Conservation (phyloP, 129 eudicot genomes). For the Centrapalus pauciflorus region DNA sequence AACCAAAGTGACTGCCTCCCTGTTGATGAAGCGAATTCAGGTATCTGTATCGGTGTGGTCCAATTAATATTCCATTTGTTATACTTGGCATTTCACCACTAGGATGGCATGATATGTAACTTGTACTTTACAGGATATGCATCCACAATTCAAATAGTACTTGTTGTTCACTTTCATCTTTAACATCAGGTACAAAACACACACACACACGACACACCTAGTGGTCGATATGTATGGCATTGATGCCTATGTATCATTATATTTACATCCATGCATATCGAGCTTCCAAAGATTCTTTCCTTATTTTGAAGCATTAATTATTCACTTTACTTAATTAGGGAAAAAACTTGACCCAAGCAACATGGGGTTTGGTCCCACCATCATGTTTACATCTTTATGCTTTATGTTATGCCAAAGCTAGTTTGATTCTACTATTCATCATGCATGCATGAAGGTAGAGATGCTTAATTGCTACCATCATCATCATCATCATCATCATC, state of each 20-base stretch:
- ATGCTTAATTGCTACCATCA: slow-evolving; percentile 20
- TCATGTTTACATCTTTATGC: slow-evolving; percentile 5
- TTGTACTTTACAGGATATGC: slow-evolving; percentile 16
- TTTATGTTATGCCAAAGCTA: background rate
- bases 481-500: no score
- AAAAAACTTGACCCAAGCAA: slow-evolving; percentile 5
- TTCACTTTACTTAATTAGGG: background rate
- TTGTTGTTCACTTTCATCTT: background rate
- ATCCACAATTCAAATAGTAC: slow-evolving; percentile 9
- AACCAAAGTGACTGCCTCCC: background rate
- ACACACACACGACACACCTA: background rate
- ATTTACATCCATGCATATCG: slow-evolving; percentile 25
- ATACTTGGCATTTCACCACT: background rate
- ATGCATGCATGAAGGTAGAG: no score
- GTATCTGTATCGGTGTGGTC: slow-evolving; percentile 8
- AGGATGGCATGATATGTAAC: background rate
- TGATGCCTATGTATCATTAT: slow-evolving; percentile 5
- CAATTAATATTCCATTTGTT: background rate
- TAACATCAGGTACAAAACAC: no score
- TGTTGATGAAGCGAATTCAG: background rate
- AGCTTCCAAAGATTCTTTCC: background rate
- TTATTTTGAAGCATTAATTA: no score
- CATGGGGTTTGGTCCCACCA: background rate
- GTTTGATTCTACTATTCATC: background rate
- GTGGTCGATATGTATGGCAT: slow-evolving; percentile 1